phyloP scores from a whole-genome alignment of 2,329 filamentous ascomycete species.

The Aureobasidium sp. region DNA sequence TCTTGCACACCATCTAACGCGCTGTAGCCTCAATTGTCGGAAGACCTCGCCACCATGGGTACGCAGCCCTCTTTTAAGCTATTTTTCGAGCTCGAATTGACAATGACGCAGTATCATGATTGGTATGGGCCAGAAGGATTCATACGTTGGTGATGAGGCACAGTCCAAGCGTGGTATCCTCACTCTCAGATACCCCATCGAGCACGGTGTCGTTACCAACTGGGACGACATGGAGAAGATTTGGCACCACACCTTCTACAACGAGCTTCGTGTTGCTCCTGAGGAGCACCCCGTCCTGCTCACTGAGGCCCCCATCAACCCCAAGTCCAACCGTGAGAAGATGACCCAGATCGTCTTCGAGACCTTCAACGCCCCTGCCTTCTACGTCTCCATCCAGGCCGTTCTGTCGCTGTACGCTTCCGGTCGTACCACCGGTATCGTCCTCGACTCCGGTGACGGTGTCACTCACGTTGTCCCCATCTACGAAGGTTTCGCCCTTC shows the following conservation, averaged over 20 bases:
- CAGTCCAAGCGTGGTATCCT: slow-evolving; percentile 99
- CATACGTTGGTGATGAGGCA: slow-evolving; percentile 99
- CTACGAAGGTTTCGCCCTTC: slow-evolving; percentile 99
- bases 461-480: slow-evolving; percentile 99
- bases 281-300: slow-evolving; percentile 99
- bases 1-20: slow-evolving; percentile 22
- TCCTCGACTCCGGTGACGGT: slow-evolving; percentile 99
- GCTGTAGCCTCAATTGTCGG: slow-evolving; percentile 91
- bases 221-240: slow-evolving; percentile 99
- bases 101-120: slow-evolving; percentile 85
- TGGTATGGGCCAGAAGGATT: slow-evolving; percentile 99
- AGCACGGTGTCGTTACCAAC: slow-evolving; percentile 99
- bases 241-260: slow-evolving; percentile 99
- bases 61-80: slow-evolving; percentile 39
- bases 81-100: slow-evolving; percentile 16
- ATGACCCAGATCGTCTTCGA: slow-evolving; percentile 99
- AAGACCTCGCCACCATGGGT: slow-evolving; percentile 99
- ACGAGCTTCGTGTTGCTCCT: slow-evolving; percentile 98
- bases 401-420: slow-evolving; percentile 98
- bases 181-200: slow-evolving; percentile 97
- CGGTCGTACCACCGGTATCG: slow-evolving; percentile 99
- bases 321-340: slow-evolving; percentile 99
- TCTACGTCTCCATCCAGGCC: slow-evolving; percentile 99
- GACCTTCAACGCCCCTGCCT: slow-evolving; percentile 99
- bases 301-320: slow-evolving; percentile 99